A percentile compares a stretch with the other conserved stretches of the same genome.
Conservation (phyloP, 129 eudicot genomes). For the Calendula officinalis region DNA sequence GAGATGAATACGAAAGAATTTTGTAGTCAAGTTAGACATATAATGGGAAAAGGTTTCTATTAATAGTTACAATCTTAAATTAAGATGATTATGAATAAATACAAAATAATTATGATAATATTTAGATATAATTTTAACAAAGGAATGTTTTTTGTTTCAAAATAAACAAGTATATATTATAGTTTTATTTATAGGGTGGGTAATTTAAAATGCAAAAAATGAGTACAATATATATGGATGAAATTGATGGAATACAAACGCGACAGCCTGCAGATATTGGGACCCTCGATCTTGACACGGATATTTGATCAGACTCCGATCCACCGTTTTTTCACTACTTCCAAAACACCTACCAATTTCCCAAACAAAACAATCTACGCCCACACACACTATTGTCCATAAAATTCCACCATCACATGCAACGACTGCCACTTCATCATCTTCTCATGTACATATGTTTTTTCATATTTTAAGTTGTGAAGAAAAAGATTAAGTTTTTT, state of each 20-base stretch:
- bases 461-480: too few species aligned
- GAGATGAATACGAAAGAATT: too few species aligned
- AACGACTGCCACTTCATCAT: neutral
- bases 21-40: too few species aligned
- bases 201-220: neutral
- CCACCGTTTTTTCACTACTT: conserved; percentile 13
- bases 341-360: conserved; percentile 15
- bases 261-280: conserved; percentile 16
- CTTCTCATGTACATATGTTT: too few species aligned
- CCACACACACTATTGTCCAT: neutral
- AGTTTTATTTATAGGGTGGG: neutral
- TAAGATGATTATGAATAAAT: too few species aligned
- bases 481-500: too few species aligned
- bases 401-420: neutral
- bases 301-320: neutral
- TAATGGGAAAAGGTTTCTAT: too few species aligned
- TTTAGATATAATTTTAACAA: too few species aligned
- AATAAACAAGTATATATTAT: too few species aligned
- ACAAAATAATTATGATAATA: too few species aligned
- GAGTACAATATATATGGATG: neutral
- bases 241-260: neutral
- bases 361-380: neutral
- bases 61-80: neutral
- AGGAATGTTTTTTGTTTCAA: too few species aligned
- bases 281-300: conserved; percentile 8